Base-by-base conservation (phyloP, 1,284 basidiomycete species). In the Pholiota adiposa region DNA sequence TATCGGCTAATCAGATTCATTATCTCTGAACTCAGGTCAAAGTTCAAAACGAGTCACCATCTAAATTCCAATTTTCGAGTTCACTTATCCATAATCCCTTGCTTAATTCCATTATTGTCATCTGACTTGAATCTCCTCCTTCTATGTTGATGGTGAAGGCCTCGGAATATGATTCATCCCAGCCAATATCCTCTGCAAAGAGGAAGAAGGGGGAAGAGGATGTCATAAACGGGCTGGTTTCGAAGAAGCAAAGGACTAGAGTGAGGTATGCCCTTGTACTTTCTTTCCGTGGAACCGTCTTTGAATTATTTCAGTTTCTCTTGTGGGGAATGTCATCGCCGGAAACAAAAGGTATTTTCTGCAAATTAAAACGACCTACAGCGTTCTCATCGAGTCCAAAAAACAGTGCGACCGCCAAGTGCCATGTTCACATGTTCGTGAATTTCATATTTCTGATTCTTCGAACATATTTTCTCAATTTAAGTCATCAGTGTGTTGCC, bases 291-390 rank as follows among this genome's bases (percentile, higher is more conserved):
- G 6, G 29, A n/a, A 27, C 19, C n/a, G 21, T 46, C 9, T 23
- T 19, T 52, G 44, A 51, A 44, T 29, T 36, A 34, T 23, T 27
- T 4, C 68, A 92, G 91, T 72, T 93, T 92, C 66, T 92, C 90
- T n/a, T 93, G 90, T 61, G 90, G 90, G 34, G 90, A 93, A 76
- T 93, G 91, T 64, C 91, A 93, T 77, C 84, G 90, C 27, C 80
- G 90, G 61, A 93, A 93, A 71, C 90, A 93, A 75, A 92, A 92
- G 83, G 90, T 89, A 54, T 48, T 51, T 54, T 18, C 4, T 16
- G n/a, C 51, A 43, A 23, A 40, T 43, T 44, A 49, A 51, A 36
- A 46, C 29, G 4, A 54, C 57, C 57, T 38, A 23, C 21, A 55
- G 62, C 40, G 57, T 41, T 56, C 56, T 60, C 49, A 61, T 58